Evolutionary conservation across 2,329 filamentous ascomycete species (phyloP).

Genomic region (Ilyonectria robusta): DNA sequence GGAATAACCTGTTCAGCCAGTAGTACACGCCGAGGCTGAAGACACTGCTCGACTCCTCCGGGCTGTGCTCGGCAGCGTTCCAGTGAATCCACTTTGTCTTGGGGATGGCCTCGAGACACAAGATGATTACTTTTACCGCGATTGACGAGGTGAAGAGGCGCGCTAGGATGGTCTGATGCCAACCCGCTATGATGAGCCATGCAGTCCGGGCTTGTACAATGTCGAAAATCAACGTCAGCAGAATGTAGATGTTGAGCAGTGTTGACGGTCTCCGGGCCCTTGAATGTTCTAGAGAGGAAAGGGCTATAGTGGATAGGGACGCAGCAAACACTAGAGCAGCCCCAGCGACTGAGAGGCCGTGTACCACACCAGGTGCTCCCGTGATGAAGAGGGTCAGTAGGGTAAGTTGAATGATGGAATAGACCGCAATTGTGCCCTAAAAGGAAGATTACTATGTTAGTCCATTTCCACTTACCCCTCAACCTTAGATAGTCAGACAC

Average conservation of each 20-base stretch:
- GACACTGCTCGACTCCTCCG: constrained; percentile 53
- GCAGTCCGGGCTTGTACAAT: constrained; percentile 58
- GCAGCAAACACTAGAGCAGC: constrained; percentile 46
- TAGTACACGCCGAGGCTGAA: constrained; percentile 51
- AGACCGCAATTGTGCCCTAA: constrained; percentile 45
- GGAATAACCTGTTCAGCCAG: constrained; percentile 55
- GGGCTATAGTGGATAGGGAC: constrained; percentile 44
- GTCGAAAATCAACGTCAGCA: constrained; percentile 61
- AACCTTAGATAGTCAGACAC: constrained; percentile 15
- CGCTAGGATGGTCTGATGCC: constrained; percentile 38
- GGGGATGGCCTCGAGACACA: constrained; percentile 56
- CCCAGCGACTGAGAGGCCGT: constrained; percentile 47
- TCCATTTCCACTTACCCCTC: not conserved
- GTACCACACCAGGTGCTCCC: constrained; percentile 30
- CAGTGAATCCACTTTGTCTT: constrained; percentile 58
- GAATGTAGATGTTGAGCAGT: constrained; percentile 58
- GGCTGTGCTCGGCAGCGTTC: constrained; percentile 56
- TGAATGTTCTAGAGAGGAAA: constrained; percentile 56
- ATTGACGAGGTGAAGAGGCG: constrained; percentile 54
- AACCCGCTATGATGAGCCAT: constrained; percentile 52
- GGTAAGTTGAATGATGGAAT: constrained; percentile 50
- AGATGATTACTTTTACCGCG: constrained; percentile 51
- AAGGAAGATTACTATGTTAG: not conserved
- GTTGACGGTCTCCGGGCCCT: constrained; percentile 58
- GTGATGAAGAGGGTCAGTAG: constrained; percentile 50